Conservation (phyloP, 176 grass and related monocot genomes). For the Echinochloa phyllopogon region DNA sequence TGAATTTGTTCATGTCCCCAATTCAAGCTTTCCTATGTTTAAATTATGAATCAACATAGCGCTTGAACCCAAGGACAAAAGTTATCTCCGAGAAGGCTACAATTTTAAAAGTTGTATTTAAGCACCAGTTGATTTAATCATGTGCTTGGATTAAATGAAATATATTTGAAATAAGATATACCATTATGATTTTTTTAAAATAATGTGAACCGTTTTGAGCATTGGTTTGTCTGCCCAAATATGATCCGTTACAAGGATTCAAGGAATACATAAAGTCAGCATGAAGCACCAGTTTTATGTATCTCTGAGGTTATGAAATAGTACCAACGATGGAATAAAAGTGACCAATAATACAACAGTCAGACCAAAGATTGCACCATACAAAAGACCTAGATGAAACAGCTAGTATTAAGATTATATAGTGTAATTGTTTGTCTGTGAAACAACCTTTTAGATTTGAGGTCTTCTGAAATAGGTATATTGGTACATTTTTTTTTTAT, state of each 20-base stretch:
- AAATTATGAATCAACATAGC: conserved; percentile 22
- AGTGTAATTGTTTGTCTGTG: conserved; percentile 14
- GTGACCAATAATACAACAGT: conserved; percentile 5
- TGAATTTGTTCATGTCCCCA: neutral
- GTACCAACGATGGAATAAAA: neutral
- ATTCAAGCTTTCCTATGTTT: neutral
- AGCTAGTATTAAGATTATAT: conserved; percentile 9
- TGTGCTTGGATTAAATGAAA: conserved; percentile 26
- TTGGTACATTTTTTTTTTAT: neutral
- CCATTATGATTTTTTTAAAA: neutral
- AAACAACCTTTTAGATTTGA: conserved; percentile 19
- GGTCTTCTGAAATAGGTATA: neutral
- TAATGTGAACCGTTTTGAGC: neutral
- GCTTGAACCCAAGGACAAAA: conserved; percentile 13
- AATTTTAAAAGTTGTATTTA: conserved; percentile 2
- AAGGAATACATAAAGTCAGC: conserved; percentile 14
- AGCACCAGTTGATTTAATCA: neutral
- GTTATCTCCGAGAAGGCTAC: neutral
- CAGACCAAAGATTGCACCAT: conserved; percentile 6
- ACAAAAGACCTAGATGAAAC: neutral
- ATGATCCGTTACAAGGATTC: neutral
- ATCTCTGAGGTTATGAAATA: conserved; percentile 4
- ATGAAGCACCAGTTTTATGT: conserved; percentile 8
- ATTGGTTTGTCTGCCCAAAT: conserved; percentile 18
- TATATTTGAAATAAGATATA: conserved; percentile 23